Base-by-base conservation (phyloP, 495 filamentous ascomycete species). In the Symbiotaphrina buchneri region DNA sequence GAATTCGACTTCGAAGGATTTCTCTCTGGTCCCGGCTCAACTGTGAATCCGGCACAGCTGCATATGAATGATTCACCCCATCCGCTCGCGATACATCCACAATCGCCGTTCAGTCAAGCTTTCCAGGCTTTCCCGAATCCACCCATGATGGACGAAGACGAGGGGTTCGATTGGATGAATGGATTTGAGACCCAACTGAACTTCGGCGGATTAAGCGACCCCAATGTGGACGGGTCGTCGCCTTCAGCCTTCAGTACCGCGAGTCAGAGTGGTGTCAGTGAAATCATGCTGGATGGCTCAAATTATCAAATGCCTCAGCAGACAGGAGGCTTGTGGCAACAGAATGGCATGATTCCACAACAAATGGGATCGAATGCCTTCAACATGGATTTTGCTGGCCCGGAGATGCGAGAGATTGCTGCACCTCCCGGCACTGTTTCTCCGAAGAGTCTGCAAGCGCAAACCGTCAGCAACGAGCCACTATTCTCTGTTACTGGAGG, bases 1-100 rank as follows among this genome's bases (percentile, higher is more conserved):
- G 74, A 74, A 10, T 72, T 80, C 37, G 75, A 90, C 38, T 67
- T 83, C 33, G 74, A 91, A 39, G 55, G 65, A 19, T 53, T 81
- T 33, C 58, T 80, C 30, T 82, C 83, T 47, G 69, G 63, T 28
- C 20, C 63, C 18, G 54, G 61, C 19, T 64, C 62, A 23, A 97
- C 87, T 30, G 78, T 99, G 51, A 95, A 99, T 49, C 87, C 87
- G 11, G 83, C 84, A 39, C 84, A 92, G 42, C 67, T 99, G 30
- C 85, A 95, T 49, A 87, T 87, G 47, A 79, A 63, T 44, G 78
- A 81, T 45, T 81, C 80, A 10, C 81, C 80, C 15, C 72, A 71
- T 30, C 63, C 61, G 23, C 72, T 73, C 58, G 60, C 64, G 10
- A 51, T 82, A 27, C 78, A 83, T 36, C 57, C 74, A 16, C 58